Evolutionary conservation across 176 grass and related monocot genomes (phyloP), one percentile per base, ranked within the genome.

Genomic region (Metroxylon sagu): DNA sequence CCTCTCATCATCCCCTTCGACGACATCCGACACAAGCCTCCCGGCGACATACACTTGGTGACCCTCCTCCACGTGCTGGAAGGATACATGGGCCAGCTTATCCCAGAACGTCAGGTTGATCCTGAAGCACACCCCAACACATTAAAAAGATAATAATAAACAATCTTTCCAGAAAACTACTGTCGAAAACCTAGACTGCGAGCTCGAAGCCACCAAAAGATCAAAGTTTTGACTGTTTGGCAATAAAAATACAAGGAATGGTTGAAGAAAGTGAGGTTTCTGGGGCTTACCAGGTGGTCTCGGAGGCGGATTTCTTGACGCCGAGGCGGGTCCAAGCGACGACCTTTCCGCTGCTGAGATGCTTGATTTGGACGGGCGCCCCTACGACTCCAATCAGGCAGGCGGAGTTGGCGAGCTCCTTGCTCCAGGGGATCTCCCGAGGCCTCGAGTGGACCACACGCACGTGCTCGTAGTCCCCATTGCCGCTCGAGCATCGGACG

Each of bases 61-160:
- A 48, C 93, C 93, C 31, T 82, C 61, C 66, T 91, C 75, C 43
- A 97, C 56, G 65, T 92, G 93, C 79, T 91, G 84, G 56, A 69
- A 88, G 14, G 84, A 81, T 65, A 80, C 28, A 78, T 80, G 2
- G 27, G 93, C 87, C 53, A 98, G 28, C n/a, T 92, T 87, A 27
- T 98, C 84, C 93, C 87, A 98, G 65, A 98, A 85, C 18, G 73
- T 67, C 59, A 98, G 61, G 71, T 75, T 97, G 30, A 98, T 82
- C 93, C 93, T 98, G 68, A 4, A 56, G 25, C 17, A 70, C 23
- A 12, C 27, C 35, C 18, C 62, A 19, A 74, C 59, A 53, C 16
- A 19, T 49, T 19, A 59, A 4, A 60, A 16, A 71, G 0, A 2
- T 14, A 43, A 43, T 43, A 12, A 12, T 43, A 7, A 14, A 43